Evolutionary conservation across 75 land plant species (phyloP), one percentile per base, ranked within the genome.

Genomic region (Azolla pinnata): DNA sequence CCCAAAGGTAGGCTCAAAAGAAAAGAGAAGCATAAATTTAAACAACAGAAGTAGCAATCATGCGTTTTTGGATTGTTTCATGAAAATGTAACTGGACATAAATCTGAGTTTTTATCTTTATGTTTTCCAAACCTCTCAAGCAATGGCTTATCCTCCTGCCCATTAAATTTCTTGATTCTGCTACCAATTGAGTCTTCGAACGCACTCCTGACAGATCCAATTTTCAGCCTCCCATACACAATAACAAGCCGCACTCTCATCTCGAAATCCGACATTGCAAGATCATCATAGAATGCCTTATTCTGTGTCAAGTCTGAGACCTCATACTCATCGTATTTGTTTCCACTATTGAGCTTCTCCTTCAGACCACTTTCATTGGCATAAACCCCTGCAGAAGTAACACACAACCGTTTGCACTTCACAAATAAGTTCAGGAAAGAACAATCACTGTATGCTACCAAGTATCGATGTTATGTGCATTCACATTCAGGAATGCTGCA

Each of bases 131-230:
- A 95, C 99, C 88, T 86, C 42, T 77, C 62, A 55, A 95, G 85
- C 29, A 95, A 70, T 48, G 86, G 97, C 23, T 79, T 72, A 55
- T 83, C 71, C 20, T 79, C 83, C 32, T 69, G 51, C 29, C 90
- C 87, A 62, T 76, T 76, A 69, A 95, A 86, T 60, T 83, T 89
- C 51, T 78, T 59, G 1, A 95, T 77, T 54, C 83, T 69, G 51
- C 73, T 88, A 44, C 99, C 99, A 17, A 95, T 84, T 20, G 89
- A 87, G 31, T 86, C 89, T 71, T 85, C 83, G 69, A 95, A 95
- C 16, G 99, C 96, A 75, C 73, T 83, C 12, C 99, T 82, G 17
- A 95, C 90, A 18, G 97, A 85, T 5, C 83, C 63, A 44, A 95
- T 89, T 60, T 84, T 95, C 29, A 95, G 70, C 59, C 66, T 72